A percentile compares a stretch with the other conserved stretches of the same genome.
Evolutionary conservation across 805 yeast genomes (phyloP).

Genomic region (Metschnikowia drakensbergensis): DNA sequence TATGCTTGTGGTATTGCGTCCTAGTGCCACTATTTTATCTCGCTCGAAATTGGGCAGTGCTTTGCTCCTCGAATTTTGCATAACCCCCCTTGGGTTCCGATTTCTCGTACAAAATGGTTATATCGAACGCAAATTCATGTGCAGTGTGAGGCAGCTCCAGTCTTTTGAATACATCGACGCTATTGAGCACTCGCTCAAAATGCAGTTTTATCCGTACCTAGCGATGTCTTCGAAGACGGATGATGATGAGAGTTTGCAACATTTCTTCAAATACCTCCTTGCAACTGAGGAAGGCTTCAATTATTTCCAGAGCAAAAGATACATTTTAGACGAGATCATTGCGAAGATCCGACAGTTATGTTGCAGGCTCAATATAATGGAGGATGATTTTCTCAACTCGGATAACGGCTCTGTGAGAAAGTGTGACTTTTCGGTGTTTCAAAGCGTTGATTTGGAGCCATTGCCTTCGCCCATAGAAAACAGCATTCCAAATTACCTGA

Average conservation of each 20-base stretch:
- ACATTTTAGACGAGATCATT: constrained; percentile 39
- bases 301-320: constrained; percentile 41
- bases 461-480: not conserved
- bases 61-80: constrained; percentile 58
- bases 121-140: constrained; percentile 10
- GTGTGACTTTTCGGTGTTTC: not conserved
- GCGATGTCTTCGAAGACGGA: constrained; percentile 1
- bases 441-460: not conserved
- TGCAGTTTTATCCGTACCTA: constrained; percentile 24
- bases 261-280: constrained; percentile 77
- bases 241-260: constrained; percentile 26
- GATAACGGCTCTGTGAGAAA: not conserved
- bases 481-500: constrained; percentile 1
- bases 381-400: constrained; percentile 2
- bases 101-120: constrained; percentile 50
- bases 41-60: constrained; percentile 32
- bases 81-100: constrained; percentile 65
- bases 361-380: constrained; percentile 10
- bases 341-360: constrained; percentile 11
- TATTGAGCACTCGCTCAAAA: constrained; percentile 11
- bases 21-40: constrained; percentile 44
- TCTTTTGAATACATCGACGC: constrained; percentile 10
- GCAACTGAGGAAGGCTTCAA: constrained; percentile 77
- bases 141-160: constrained; percentile 10
- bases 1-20: constrained; percentile 49